These are phyloP conservation scores for Olyra latifolia DNA, from an alignment of 176 grass and related monocot species.

Conservation along the genomic window DNA sequence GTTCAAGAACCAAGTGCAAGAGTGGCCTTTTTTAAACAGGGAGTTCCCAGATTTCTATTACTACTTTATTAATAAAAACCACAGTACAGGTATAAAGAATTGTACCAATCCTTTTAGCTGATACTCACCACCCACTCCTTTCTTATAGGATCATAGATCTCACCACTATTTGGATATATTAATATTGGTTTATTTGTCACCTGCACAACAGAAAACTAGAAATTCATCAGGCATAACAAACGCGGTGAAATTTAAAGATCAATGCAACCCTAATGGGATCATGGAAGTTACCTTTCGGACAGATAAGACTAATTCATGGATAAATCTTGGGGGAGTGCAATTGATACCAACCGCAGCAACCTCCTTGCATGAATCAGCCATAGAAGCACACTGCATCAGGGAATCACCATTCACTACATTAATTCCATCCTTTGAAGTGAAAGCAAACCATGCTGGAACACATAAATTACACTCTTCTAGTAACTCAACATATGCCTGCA, in stretches of 20 bases:
- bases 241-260: not conserved
- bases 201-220: constrained; percentile 36
- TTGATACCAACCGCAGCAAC: constrained; percentile 84
- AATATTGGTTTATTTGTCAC: constrained; percentile 63
- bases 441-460: constrained; percentile 87
- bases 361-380: constrained; percentile 69
- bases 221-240: constrained; percentile 4
- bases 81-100: not conserved
- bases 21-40: not conserved
- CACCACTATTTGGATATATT: constrained; percentile 69
- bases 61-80: not conserved
- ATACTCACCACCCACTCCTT: constrained; percentile 76
- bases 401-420: constrained; percentile 83
- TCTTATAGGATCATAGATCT: constrained; percentile 67
- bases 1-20: not conserved
- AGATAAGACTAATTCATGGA: constrained; percentile 70
- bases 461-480: constrained; percentile 64
- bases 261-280: not conserved
- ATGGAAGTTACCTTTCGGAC: constrained; percentile 59
- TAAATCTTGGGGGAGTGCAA: constrained; percentile 89
- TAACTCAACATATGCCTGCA: constrained; percentile 80
- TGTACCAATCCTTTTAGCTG: not conserved
- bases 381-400: constrained; percentile 57
- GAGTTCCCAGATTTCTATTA: not conserved
- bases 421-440: constrained; percentile 83